phyloP scores from a whole-genome alignment of 176 grass and related monocot genomes.

The Pontederia crassipes region DNA sequence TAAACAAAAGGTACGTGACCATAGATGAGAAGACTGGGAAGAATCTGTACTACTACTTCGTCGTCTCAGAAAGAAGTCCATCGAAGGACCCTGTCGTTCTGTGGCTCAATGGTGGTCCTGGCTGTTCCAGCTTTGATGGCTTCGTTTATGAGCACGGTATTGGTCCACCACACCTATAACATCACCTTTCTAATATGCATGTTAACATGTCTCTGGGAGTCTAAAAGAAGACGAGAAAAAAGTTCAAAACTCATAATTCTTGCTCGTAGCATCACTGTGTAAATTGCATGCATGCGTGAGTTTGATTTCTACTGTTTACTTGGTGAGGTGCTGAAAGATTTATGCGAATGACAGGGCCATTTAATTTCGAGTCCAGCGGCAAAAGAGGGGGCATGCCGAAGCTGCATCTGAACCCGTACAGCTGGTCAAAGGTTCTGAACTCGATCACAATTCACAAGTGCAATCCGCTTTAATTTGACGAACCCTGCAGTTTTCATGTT shows the following conservation, averaged over 20 bases:
- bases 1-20: constrained; percentile 26
- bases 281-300: too few relatives aligned
- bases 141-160: constrained; percentile 74
- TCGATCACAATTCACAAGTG: too few relatives aligned
- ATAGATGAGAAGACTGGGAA: constrained; percentile 38
- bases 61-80: constrained; percentile 50
- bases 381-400: constrained; percentile 41
- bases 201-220: not conserved
- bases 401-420: constrained; percentile 82
- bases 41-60: constrained; percentile 82
- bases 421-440: constrained; percentile 71
- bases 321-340: not conserved
- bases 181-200: not conserved
- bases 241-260: too few relatives aligned
- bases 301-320: not conserved
- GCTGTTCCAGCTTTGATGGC: constrained; percentile 83
- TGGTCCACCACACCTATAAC: too few relatives aligned
- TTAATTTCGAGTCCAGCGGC: constrained; percentile 56
- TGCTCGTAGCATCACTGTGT: not conserved
- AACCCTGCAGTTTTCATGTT: constrained; percentile 4
- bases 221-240: not conserved
- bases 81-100: constrained; percentile 64
- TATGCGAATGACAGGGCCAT: constrained; percentile 44
- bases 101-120: constrained; percentile 84
- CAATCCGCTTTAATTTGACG: not conserved